These are phyloP conservation scores for Zygoascus bituminiphila DNA, from an alignment of 805 yeast species.

Conservation along the genomic window DNA sequence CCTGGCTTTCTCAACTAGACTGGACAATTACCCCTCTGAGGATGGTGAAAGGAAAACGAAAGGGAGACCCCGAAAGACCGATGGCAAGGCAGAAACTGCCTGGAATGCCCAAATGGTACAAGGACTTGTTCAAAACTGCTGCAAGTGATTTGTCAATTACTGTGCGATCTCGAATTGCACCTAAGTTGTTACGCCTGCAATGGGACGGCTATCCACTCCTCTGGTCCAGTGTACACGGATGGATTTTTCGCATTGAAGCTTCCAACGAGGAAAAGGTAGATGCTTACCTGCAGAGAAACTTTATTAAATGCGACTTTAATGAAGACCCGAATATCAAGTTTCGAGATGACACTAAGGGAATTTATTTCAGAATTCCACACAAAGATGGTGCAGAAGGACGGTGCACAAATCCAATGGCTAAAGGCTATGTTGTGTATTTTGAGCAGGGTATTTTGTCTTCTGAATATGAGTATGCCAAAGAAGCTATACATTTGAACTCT, in stretches of 20 bases:
- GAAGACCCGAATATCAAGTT: constrained; percentile 10
- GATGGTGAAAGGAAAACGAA: constrained; percentile 59
- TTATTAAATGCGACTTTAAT: constrained; percentile 21
- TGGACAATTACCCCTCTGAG: constrained; percentile 65
- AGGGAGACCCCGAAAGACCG: constrained; percentile 32
- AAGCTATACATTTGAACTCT: constrained; percentile 70
- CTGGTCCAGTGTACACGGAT: constrained; percentile 75
- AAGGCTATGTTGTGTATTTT: constrained; percentile 59
- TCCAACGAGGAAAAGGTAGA: constrained; percentile 19
- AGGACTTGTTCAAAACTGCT: constrained; percentile 40
- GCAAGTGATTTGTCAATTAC: constrained; percentile 48
- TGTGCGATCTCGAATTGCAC: constrained; percentile 65
- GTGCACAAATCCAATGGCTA: constrained; percentile 70
- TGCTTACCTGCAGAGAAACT: constrained; percentile 31
- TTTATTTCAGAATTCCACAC: constrained; percentile 72
- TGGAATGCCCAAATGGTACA: constrained; percentile 93
- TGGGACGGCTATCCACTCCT: constrained; percentile 82
- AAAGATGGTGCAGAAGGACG: constrained; percentile 71
- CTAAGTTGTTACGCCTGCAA: constrained; percentile 62
- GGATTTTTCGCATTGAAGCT: constrained; percentile 68
- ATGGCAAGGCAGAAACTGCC: constrained; percentile 68
- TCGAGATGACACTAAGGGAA: constrained; percentile 26
- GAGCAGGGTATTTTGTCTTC: constrained; percentile 70
- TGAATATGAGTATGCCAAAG: constrained; percentile 59
- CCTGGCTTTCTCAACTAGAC: constrained; percentile 85